phyloP scores from a whole-genome alignment of 2,329 filamentous ascomycete genomes.

The Ceratocystis ficicola region DNA sequence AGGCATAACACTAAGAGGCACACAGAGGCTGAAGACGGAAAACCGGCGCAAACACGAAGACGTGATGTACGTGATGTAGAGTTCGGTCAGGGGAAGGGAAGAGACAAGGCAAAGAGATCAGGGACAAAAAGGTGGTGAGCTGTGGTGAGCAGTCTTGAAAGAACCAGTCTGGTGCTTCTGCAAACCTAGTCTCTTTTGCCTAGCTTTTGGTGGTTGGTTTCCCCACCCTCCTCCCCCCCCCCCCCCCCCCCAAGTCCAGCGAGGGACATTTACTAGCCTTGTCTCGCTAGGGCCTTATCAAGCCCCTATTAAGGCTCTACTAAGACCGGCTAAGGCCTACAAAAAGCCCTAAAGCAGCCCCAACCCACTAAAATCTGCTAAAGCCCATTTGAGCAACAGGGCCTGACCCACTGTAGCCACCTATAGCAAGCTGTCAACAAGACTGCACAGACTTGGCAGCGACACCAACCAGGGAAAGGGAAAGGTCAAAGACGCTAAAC shows the following conservation, averaged over 20 bases:
- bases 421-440: background rate
- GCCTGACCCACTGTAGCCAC: background rate
- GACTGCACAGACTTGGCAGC: background rate
- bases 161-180: background rate
- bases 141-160: background rate
- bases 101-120: background rate
- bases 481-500: background rate
- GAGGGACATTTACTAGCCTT: background rate
- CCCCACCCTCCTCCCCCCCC: too few species aligned
- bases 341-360: background rate
- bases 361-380: background rate
- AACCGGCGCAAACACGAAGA: background rate
- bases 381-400: background rate
- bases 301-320: background rate
- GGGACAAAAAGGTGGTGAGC: background rate
- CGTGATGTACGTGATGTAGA: background rate
- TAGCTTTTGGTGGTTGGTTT: background rate
- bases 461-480: background rate
- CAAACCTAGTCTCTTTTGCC: background rate
- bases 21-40: background rate
- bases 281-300: background rate
- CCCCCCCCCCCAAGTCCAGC: background rate
- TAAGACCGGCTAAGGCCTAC: background rate
- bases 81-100: background rate
- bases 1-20: background rate